Base-by-base conservation (phyloP, 2,329 filamentous ascomycete species). In the Arthrobotrys pseudoclavata region DNA sequence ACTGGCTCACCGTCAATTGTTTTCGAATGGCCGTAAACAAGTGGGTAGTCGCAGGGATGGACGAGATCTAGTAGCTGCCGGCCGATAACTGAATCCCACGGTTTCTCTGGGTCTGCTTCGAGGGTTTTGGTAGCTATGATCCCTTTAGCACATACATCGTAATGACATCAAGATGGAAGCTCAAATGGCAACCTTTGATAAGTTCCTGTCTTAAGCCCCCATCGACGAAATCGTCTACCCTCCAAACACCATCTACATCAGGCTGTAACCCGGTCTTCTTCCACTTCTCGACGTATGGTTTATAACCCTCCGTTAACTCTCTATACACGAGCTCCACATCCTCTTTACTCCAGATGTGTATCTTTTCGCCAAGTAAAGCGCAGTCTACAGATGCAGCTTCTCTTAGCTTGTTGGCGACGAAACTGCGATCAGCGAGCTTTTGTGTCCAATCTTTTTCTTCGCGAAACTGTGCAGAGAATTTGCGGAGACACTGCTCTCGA, bases 1-100 rank as follows among this genome's bases (percentile, higher is more conserved):
- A 66, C 15, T 9, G 15, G 6, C 24, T 69, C 48, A 2, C 62
- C 45, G 12, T 66, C 62, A 3, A n/a, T 53, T 22, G 47, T 66
- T 13, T 37, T 63, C 15, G 60, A 31, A 15, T 24, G 29, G 0
- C 87, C 88, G 79, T 88, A 89, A 0, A 88, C 81, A 0, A 91
- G 82, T 0, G 90, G 89, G 78, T 86, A 91, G 6, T 91, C 84
- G 0, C 88, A 91, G 0, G 90, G 89, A 79, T 91, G 86, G 3
- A 91, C 85, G 0, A 91, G 83, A 80, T 92, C 87, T 0, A 90
- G 85, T 0, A 92, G 88, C 74, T 85, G 86, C 0, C 84, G 82
- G 31, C 88, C 84, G 0, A 87, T 88, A 1, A 86, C 84, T 0
- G 89, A 89, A 82, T 91, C 88, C 86, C 87, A 91, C 81, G 91